Evolutionary conservation across 306 rosid genomes (phyloP).

Genomic region (Acmispon strigosus): DNA sequence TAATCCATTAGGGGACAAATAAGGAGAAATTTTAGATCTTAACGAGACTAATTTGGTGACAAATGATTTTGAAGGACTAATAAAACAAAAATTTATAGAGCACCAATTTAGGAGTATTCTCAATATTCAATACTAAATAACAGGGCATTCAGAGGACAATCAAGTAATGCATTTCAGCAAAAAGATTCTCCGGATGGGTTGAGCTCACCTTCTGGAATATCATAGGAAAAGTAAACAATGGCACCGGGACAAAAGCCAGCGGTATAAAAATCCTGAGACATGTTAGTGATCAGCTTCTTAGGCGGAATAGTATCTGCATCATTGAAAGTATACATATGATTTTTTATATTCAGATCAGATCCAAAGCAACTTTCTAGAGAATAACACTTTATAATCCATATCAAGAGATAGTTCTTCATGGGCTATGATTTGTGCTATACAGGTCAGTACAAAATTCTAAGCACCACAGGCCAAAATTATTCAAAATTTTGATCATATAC

Average conservation of each 20-base stretch:
- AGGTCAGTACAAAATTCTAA: not conserved
- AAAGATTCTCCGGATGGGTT: not conserved
- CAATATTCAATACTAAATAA: not conserved
- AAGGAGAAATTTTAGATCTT: not conserved
- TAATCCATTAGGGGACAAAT: not conserved
- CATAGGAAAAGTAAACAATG: constrained; percentile 60
- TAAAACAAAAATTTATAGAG: not conserved
- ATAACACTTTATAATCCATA: not conserved
- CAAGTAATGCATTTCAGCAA: not conserved
- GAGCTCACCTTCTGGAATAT: constrained; percentile 51
- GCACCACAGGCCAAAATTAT: not conserved
- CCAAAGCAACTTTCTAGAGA: not conserved
- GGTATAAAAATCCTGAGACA: constrained; percentile 57
- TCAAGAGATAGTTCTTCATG: not conserved
- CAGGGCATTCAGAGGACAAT: not conserved
- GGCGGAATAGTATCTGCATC: constrained; percentile 84
- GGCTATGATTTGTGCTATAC: not conserved
- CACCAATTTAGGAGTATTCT: not conserved
- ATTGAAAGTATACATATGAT: not conserved
- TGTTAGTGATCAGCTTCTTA: constrained; percentile 54
- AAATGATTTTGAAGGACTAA: not conserved
- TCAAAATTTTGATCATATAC: not conserved
- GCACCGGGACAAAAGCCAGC: constrained; percentile 91
- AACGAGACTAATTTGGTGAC: not conserved
- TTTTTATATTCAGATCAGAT: not conserved